Evolutionary conservation across 371 early-diverging fungal species (phyloP).

Genomic region (Rhizopus arrhizus): DNA sequence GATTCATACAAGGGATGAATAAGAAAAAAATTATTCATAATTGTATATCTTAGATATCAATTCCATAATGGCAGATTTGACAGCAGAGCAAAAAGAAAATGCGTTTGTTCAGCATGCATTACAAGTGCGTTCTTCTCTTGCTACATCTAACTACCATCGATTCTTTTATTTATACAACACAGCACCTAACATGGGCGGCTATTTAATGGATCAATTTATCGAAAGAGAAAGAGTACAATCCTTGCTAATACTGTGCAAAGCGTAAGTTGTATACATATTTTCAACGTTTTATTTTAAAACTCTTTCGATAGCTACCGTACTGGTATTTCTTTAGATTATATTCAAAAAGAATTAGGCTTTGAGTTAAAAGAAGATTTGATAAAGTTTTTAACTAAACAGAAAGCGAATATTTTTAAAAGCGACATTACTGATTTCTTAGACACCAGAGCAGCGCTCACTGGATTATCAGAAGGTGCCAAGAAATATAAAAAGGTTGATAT

Average conservation of each 20-base stretch:
- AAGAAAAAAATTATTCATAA: neutral
- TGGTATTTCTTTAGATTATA: slow-evolving; percentile 40
- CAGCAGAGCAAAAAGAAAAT: slow-evolving; percentile 55
- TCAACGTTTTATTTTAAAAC: neutral
- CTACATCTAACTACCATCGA: slow-evolving; percentile 77
- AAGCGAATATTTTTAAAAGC: slow-evolving; percentile 23
- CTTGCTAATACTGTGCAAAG: slow-evolving; percentile 64
- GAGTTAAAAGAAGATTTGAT: slow-evolving; percentile 36
- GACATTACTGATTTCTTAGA: slow-evolving; percentile 40
- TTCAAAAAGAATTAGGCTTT: slow-evolving; percentile 59
- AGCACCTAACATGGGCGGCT: slow-evolving; percentile 83
- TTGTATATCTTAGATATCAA: slow-evolving; percentile 63
- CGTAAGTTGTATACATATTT: slow-evolving; percentile 53
- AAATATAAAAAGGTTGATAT: slow-evolving; percentile 76
- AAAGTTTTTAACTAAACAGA: slow-evolving; percentile 51
- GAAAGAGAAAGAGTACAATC: slow-evolving; percentile 83
- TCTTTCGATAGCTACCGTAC: slow-evolving; percentile 32
- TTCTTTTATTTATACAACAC: slow-evolving; percentile 77
- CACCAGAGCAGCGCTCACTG: slow-evolving; percentile 55
- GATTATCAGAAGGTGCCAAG: slow-evolving; percentile 53
- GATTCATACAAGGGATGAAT: neutral
- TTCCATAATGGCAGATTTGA: slow-evolving; percentile 65
- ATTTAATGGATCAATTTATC: slow-evolving; percentile 88
- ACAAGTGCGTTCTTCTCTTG: slow-evolving; percentile 76
- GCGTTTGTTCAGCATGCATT: slow-evolving; percentile 78